Base-by-base conservation (phyloP, 495 filamentous ascomycete genomes). In the Talaromyces wortmannii region DNA sequence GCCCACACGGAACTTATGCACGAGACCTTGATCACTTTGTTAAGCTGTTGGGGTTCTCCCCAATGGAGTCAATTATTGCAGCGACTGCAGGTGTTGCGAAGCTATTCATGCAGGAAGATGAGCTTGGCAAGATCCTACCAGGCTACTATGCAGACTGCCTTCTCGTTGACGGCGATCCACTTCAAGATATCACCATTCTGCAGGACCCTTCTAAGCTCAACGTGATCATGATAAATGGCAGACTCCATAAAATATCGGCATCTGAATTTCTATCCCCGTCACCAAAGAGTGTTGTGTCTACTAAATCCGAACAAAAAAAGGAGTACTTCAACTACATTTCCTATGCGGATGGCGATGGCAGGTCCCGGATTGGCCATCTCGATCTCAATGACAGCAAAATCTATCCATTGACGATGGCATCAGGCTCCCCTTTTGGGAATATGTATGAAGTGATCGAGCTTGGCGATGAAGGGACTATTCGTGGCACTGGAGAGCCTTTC, bases 191-290 rank as follows among this genome's bases (percentile, higher is more conserved):
- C 17, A 42, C 52, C 3, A 60, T 80, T 5, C 55, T 79, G 16
- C 76, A 80, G 54, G 73, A 79, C 59, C 72, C 75, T 57, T 63
- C 69, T 49, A 70, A 64, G 50, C 57, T 80, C 31, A 69, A 78
- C 55, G 60, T 77, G 7, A 76, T 78, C 51, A 58, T 74, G 31
- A 78, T 80, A 48, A 80, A 79, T 58, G 74, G 76, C 0, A 58
- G 73, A 10, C 65, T 80, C 15, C 71, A 78, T 55, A 80, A 78
- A 55, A 48, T 40, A 40, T 92, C 88, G 42, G 85, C 72, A 50
- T 90, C 74, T 31, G 87, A 63, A 59, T 83, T 90, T 56, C 86
- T 82, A 51, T 91, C 86, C 42, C 76, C 74, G 56, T 89, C 84
- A 16, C 80, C 71, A 29, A 74, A 5, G 2, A 40, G 1, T 2